phyloP scores from a whole-genome alignment of 2,329 filamentous ascomycete species.

The Colletotrichum tofieldiae region DNA sequence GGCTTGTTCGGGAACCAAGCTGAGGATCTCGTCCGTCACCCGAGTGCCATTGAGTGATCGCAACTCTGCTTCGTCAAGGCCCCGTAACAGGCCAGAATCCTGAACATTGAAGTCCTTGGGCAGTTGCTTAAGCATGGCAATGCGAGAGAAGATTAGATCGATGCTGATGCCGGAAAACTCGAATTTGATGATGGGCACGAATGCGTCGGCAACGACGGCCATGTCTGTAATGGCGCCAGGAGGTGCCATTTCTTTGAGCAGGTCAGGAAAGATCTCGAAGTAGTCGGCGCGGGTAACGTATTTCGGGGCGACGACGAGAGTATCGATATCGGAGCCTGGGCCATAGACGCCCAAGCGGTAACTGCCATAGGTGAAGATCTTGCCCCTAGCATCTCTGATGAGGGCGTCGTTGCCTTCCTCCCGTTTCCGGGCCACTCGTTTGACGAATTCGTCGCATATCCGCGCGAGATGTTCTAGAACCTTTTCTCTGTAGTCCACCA shows the following conservation, averaged over 20 bases:
- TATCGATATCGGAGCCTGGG: conserved; percentile 98
- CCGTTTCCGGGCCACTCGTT: conserved; percentile 82
- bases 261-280: conserved; percentile 88
- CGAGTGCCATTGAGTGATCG: conserved; percentile 94
- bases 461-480: conserved; percentile 84
- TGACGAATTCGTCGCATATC: conserved; percentile 90
- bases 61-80: conserved; percentile 88
- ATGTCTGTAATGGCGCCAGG: conserved; percentile 87
- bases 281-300: conserved; percentile 93
- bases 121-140: conserved; percentile 79
- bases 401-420: conserved; percentile 81
- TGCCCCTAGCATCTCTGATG: conserved; percentile 88
- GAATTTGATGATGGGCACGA: conserved; percentile 97
- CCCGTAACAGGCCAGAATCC: conserved; percentile 87
- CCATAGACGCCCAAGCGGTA: conserved; percentile 95
- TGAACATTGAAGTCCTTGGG: conserved; percentile 82
- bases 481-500: conserved; percentile 66
- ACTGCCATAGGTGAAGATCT: conserved; percentile 96
- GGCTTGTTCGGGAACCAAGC: conserved; percentile 88
- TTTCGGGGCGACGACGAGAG: conserved; percentile 90
- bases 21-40: conserved; percentile 93
- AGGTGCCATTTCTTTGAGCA: conserved; percentile 83
- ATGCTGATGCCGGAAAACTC: conserved; percentile 93
- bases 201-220: conserved; percentile 88
- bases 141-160: conserved; percentile 90